Evolutionary conservation across 371 early-diverging fungal species (phyloP).

Genomic region (Apophysomyces trapeziformis): DNA sequence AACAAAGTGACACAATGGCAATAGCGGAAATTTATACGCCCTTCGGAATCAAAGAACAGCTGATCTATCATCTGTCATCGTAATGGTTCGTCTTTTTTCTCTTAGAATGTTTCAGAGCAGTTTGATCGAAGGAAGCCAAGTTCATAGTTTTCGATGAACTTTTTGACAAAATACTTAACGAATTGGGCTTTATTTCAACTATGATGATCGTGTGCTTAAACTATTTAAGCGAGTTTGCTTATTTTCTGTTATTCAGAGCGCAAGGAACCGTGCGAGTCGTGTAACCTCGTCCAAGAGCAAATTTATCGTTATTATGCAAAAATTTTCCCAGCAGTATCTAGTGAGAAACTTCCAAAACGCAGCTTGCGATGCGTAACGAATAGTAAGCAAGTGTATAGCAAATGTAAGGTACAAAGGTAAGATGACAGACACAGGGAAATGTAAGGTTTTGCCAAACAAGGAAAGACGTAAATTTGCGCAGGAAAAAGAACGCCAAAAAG

Average conservation of each 20-base stretch:
- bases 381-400: too few relatives aligned
- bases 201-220: background rate
- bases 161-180: background rate
- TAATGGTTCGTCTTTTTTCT: background rate
- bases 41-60: background rate
- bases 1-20: background rate
- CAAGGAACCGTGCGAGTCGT: conserved; percentile 8
- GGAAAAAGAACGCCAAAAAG: conserved; percentile 8
- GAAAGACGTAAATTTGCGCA: background rate
- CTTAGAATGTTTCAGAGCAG: background rate
- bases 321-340: background rate
- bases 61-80: background rate
- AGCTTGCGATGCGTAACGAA: too few relatives aligned
- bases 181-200: background rate
- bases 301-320: background rate
- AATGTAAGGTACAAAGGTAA: background rate
- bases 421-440: background rate
- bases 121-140: background rate
- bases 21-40: background rate
- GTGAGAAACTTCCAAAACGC: too few relatives aligned
- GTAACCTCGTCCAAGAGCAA: background rate
- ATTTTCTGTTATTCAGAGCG: background rate
- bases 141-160: background rate
- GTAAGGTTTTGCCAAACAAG: conserved; percentile 5
- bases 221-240: background rate